Percentiles rank a stretch among this genome's conserved stretches.
phyloP scores from a whole-genome alignment of 345 rosid species.

The Mallotus nudiflorus region DNA sequence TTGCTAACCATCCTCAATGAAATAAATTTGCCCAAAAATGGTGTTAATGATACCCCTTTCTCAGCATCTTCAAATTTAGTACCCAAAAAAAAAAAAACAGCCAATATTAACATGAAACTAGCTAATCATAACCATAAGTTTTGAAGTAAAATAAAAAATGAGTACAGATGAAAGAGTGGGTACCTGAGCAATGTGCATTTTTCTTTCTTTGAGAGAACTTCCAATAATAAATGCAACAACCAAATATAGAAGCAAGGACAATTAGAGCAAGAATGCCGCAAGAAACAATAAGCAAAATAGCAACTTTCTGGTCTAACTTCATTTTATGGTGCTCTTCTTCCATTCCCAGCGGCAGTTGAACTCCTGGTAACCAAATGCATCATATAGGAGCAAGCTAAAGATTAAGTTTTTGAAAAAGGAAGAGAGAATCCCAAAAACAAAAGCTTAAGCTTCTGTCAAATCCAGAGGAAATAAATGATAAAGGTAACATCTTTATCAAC shows the following conservation, averaged over 20 bases:
- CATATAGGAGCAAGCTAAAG: conserved; percentile 1
- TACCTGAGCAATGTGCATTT: conserved; percentile 53
- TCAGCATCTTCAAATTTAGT: conserved; percentile 44
- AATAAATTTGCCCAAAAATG: conserved; percentile 54
- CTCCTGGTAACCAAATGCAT: conserved; percentile 39
- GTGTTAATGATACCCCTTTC: conserved; percentile 47
- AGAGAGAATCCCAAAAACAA: conserved; percentile 3
- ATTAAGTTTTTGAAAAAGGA: conserved; percentile 2
- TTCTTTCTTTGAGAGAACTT: conserved; percentile 47
- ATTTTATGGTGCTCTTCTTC: conserved; percentile 41
- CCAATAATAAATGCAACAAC: conserved; percentile 50
- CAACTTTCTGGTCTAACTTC: conserved; percentile 44
- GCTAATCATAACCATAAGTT: not conserved
- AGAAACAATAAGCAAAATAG: conserved; percentile 50
- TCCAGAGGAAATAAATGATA: not conserved
- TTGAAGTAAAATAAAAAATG: conserved; percentile 5
- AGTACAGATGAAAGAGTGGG: conserved; percentile 1
- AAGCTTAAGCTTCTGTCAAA: not conserved
- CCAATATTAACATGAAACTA: conserved; percentile 5
- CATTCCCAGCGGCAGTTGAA: conserved; percentile 30
- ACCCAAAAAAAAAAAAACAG: conserved; percentile 15
- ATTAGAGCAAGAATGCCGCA: conserved; percentile 51
- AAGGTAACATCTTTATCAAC: not conserved
- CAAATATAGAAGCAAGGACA: conserved; percentile 39
- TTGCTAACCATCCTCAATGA: conserved; percentile 48